Evolutionary conservation across 176 grass and related monocot species (phyloP).

Genomic region (Thinopyrum elongatum): DNA sequence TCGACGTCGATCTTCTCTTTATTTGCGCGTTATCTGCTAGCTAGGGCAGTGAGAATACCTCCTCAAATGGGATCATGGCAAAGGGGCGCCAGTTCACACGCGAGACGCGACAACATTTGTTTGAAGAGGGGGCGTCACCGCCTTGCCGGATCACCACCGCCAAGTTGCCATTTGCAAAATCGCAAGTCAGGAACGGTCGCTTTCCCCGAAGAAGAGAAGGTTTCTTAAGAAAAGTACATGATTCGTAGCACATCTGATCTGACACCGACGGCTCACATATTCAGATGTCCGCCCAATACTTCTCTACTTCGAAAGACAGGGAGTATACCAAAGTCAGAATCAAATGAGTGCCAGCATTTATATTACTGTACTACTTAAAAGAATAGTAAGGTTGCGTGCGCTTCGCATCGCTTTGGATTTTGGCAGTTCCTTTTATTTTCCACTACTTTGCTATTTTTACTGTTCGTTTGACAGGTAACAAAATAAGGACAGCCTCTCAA

Average conservation of each 20-base stretch:
- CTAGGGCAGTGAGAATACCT: not conserved
- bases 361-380: too few relatives aligned
- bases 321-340: too few relatives aligned
- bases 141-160: not conserved
- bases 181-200: not conserved
- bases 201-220: conserved; percentile 7
- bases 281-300: not conserved
- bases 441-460: too few relatives aligned
- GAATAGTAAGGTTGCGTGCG: too few relatives aligned
- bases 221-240: not conserved
- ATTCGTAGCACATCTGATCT: not conserved
- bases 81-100: conserved; percentile 32
- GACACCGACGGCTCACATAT: not conserved
- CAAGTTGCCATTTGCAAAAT: not conserved
- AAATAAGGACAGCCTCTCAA: too few relatives aligned
- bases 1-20: not conserved
- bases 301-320: too few relatives aligned
- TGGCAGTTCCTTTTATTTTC: too few relatives aligned
- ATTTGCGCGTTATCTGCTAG: not conserved
- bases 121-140: not conserved
- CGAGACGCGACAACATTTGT: not conserved
- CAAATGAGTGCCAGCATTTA: too few relatives aligned
- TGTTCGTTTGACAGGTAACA: too few relatives aligned
- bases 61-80: conserved; percentile 22
- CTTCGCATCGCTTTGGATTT: too few relatives aligned